These are phyloP conservation scores for Uncinocarpus reesii DNA, from an alignment of 2,329 filamentous ascomycete species.

Conservation along the genomic window DNA sequence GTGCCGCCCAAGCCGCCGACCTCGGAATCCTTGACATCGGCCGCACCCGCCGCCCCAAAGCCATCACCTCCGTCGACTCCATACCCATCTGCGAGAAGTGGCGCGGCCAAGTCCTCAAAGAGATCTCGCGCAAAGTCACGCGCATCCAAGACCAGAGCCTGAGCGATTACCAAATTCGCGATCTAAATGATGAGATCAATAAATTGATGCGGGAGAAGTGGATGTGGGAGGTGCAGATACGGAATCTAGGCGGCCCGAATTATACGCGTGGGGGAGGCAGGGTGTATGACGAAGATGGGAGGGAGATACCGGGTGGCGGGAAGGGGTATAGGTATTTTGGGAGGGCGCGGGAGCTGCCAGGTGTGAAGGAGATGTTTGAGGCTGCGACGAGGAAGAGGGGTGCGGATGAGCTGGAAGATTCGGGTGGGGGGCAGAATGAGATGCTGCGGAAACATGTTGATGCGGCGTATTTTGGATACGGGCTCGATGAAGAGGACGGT, in stretches of 20 bases:
- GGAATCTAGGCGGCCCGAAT: constrained; percentile 91
- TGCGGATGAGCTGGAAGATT: constrained; percentile 56
- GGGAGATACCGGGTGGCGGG: constrained; percentile 60
- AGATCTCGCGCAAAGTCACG: constrained; percentile 92
- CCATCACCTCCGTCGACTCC: constrained; percentile 73
- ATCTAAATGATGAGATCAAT: constrained; percentile 99
- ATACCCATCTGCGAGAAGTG: constrained; percentile 92
- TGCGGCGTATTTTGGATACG: constrained; percentile 92
- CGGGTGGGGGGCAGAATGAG: constrained; percentile 39
- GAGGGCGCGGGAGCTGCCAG: constrained; percentile 75
- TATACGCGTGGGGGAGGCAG: constrained; percentile 71
- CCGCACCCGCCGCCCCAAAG: constrained; percentile 77
- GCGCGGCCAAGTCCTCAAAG: constrained; percentile 94
- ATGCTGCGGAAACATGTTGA: constrained; percentile 60
- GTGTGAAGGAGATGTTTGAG: constrained; percentile 93
- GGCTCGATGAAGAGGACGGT: constrained; percentile 81
- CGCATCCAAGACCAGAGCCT: constrained; percentile 85
- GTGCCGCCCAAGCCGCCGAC: constrained; percentile 90
- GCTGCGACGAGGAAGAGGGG: constrained; percentile 57
- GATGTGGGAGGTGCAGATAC: constrained; percentile 97
- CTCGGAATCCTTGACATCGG: constrained; percentile 91
- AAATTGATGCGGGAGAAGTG: constrained; percentile 98
- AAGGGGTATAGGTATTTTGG: constrained; percentile 95
- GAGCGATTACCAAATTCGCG: constrained; percentile 94
- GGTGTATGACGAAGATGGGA: constrained; percentile 62